Conservation (phyloP, 1,139 yeast species). For the Taphrina wiesneri region DNA sequence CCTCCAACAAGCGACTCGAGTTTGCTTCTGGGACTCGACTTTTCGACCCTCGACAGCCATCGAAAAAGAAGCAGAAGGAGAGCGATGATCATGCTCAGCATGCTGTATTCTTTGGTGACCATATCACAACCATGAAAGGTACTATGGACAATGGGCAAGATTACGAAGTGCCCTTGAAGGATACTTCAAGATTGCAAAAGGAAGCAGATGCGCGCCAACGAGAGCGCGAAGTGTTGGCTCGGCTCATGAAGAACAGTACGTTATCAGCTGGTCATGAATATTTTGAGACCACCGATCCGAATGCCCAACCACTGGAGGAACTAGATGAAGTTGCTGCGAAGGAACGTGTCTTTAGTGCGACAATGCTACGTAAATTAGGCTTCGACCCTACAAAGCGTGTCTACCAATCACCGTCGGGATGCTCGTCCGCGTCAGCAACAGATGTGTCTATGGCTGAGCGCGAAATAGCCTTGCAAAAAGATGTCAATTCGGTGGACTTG, state of each 20-base stretch:
- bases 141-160: not conserved
- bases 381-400: constrained; percentile 31
- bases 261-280: constrained; percentile 26
- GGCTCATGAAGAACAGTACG: constrained; percentile 7
- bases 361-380: constrained; percentile 25
- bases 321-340: constrained; percentile 3
- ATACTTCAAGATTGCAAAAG: constrained; percentile 11
- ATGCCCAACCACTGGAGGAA: not conserved
- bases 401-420: not conserved
- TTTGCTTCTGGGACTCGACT: constrained; percentile 36
- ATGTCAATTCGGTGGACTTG: constrained; percentile 13
- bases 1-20: constrained; percentile 42
- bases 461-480: constrained; percentile 7
- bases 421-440: not conserved
- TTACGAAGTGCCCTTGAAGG: constrained; percentile 20
- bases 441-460: not conserved
- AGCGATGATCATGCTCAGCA: constrained; percentile 15
- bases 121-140: constrained; percentile 11
- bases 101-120: constrained; percentile 24
- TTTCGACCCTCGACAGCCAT: constrained; percentile 27
- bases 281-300: constrained; percentile 13
- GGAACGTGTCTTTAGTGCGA: constrained; percentile 15
- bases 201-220: constrained; percentile 29
- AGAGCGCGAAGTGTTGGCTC: constrained; percentile 23
- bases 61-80: constrained; percentile 25